A percentile compares a stretch with the other conserved stretches of the same genome.
Evolutionary conservation across 2,329 filamentous ascomycete species (phyloP).

Genomic region (Bipolaris oryzae): DNA sequence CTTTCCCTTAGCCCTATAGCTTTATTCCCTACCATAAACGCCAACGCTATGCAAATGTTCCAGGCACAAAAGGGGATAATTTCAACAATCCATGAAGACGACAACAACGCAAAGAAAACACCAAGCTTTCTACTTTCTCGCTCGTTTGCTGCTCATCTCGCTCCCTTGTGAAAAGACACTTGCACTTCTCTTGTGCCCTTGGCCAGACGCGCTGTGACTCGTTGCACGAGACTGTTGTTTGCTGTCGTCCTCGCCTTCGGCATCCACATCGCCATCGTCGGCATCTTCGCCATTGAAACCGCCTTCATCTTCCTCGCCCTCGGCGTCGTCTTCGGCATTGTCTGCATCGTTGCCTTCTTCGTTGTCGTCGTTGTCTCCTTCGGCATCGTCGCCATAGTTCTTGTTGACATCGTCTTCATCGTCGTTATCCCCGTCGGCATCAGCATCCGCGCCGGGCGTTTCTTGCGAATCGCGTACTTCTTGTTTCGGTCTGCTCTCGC

Average conservation of each 20-base stretch:
- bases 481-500: conserved; percentile 23
- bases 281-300: conserved; percentile 43
- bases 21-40: conserved; percentile 7
- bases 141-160: conserved; percentile 41
- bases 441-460: conserved; percentile 29
- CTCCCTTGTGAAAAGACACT: conserved; percentile 72
- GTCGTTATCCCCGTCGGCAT: conserved; percentile 24
- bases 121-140: conserved; percentile 30
- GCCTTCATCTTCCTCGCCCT: conserved; percentile 21
- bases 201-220: conserved; percentile 24
- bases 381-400: conserved; percentile 18
- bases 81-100: background rate
- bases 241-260: conserved; percentile 43
- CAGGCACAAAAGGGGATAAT: background rate
- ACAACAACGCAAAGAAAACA: background rate
- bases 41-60: conserved; percentile 25
- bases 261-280: conserved; percentile 31
- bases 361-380: conserved; percentile 32
- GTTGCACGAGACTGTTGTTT: conserved; percentile 38
- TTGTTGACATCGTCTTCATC: conserved; percentile 22
- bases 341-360: conserved; percentile 25
- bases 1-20: background rate
- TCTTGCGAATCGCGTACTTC: conserved; percentile 29
- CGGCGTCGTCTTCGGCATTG: conserved; percentile 45
- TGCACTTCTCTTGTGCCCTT: conserved; percentile 75